Evolutionary conservation across 2,329 filamentous ascomycete species (phyloP).

Genomic region (Apiospora pterosperma): DNA sequence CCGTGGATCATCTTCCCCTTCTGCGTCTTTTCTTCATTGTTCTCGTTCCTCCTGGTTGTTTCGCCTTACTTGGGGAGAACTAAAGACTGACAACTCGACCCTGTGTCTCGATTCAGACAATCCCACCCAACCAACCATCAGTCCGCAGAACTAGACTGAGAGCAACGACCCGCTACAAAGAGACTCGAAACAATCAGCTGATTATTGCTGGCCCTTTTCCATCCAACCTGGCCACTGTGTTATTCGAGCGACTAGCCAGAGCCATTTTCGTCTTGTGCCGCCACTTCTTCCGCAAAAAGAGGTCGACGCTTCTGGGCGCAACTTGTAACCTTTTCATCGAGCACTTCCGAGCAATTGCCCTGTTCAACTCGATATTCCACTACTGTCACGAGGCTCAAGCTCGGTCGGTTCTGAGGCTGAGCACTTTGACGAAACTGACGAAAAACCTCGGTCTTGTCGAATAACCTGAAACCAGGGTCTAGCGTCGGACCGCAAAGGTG

Average conservation of each 20-base stretch:
- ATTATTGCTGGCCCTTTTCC: not conserved
- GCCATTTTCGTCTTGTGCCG: not conserved
- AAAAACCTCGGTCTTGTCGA: constrained; percentile 1
- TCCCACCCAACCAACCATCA: not conserved
- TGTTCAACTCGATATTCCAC: not conserved
- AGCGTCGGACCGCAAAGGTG: not conserved
- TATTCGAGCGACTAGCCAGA: not conserved
- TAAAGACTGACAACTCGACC: not conserved
- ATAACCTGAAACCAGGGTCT: constrained; percentile 1
- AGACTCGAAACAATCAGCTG: constrained; percentile 1
- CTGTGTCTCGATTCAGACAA: not conserved
- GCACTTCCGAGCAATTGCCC: not conserved
- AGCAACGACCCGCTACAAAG: constrained; percentile 7
- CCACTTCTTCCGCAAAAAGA: not conserved
- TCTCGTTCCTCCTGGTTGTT: not conserved
- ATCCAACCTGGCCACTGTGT: not conserved
- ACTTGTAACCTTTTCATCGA: not conserved
- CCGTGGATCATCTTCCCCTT: constrained; percentile 4
- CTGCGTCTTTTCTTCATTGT: not conserved
- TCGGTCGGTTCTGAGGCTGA: not conserved
- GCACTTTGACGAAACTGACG: not conserved
- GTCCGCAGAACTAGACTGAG: constrained; percentile 4
- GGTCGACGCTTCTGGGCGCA: not conserved
- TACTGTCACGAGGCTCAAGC: not conserved
- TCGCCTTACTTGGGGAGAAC: not conserved